Base-by-base conservation (phyloP, 148 eudicot species). In the Fagopyrum esculentum region DNA sequence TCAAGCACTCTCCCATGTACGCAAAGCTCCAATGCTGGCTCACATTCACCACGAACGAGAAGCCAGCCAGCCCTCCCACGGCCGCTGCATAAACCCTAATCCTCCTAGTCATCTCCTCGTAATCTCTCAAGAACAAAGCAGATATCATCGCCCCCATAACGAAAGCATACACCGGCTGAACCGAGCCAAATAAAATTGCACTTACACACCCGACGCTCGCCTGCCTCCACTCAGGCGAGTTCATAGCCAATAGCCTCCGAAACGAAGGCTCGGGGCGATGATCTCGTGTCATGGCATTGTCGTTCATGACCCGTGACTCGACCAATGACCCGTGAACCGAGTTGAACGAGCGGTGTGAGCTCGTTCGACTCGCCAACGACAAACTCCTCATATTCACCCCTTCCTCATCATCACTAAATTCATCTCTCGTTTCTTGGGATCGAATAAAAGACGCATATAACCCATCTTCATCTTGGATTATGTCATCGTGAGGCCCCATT, bases 211-310 rank as follows among this genome's bases (percentile, higher is more conserved):
- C 91, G 5, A 81, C 52, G 6, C 72, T 11, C 1, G 84, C 89
- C 16, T 85, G 86, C 63, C 79, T 88, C 91, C 91, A 88, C 75
- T 88, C 91, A 0, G 91, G 89, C n/a, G 40, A 49, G 69, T 88
- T 88, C 81, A 88, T 69, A 8, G 78, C 80, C 30, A 84, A 17
- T 19, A 84, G 74, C 51, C 80, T 84, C 29, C 76, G 57, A 43
- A 82, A 84, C 0, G 83, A 77, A 7, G 87, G 85, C 9, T 72
- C 77, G 0, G 71, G 47, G 46, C 47, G 19, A 5, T 66, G 71
- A 66, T 66, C 71, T 11, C 6, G 71, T 0, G 17, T 66, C 17
- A 13, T 66, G 71, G 16, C 9, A 7, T 40, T 73, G 45, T 30
- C 5, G 17, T 15, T 73, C 29, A 45, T 46, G 30, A 45, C 10